A percentile compares a stretch with the other conserved stretches of the same genome.
phyloP scores from a whole-genome alignment of 2,329 filamentous ascomycete genomes.

The Polychaeton citri region DNA sequence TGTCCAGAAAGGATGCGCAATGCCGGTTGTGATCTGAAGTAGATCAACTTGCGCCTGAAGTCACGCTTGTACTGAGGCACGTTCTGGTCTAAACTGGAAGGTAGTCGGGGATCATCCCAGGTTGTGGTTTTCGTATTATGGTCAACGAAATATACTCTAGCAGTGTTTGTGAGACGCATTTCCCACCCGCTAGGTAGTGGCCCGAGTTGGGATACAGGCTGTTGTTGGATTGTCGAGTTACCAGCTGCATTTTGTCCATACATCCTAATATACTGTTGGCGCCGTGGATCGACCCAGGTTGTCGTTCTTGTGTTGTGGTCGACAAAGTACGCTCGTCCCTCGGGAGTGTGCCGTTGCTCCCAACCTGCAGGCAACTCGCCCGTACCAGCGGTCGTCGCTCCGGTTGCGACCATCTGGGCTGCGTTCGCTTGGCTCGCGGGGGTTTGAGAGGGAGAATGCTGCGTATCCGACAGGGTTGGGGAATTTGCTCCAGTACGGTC shows the following conservation, averaged over 20 bases:
- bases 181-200: conserved; percentile 96
- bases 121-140: conserved; percentile 99
- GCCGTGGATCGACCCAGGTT: conserved; percentile 93
- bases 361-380: conserved; percentile 91
- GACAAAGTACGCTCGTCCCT: conserved; percentile 91
- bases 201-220: conserved; percentile 91
- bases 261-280: conserved; percentile 97
- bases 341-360: conserved; percentile 92
- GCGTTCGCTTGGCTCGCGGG: conserved; percentile 37
- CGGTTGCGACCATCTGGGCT: conserved; percentile 84
- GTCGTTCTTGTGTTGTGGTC: conserved; percentile 97
- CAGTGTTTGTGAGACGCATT: conserved; percentile 97
- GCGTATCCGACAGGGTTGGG: conserved; percentile 49
- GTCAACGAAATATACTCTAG: conserved; percentile 95
- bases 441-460: conserved; percentile 20
- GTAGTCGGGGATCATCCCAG: conserved; percentile 92
- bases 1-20: conserved; percentile 91
- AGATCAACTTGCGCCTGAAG: conserved; percentile 94
- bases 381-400: conserved; percentile 83
- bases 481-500: conserved; percentile 90
- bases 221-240: conserved; percentile 83
- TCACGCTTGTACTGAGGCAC: conserved; percentile 99
- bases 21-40: conserved; percentile 95
- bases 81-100: conserved; percentile 92
- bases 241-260: conserved; percentile 72